These are phyloP conservation scores for Mortierella sp. DNA, from an alignment of 371 early-diverging fungal genomes.

Conservation along the genomic window DNA sequence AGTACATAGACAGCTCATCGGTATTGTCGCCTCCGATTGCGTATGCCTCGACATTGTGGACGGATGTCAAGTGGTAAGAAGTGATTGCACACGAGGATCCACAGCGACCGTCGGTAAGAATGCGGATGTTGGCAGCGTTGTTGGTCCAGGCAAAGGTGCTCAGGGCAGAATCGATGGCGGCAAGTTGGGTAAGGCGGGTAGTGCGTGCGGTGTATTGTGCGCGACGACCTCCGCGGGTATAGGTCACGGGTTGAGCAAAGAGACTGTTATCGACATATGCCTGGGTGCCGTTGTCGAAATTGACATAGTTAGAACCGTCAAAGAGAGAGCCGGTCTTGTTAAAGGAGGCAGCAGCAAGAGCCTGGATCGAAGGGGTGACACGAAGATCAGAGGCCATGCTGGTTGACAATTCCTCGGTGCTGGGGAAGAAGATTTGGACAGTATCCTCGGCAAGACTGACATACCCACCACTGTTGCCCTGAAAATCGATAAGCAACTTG, in stretches of 20 bases:
- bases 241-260: background rate
- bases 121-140: constrained; percentile 27
- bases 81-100: constrained; percentile 44
- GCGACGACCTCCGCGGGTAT: constrained; percentile 11
- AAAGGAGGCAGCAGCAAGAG: constrained; percentile 7
- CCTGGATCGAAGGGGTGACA: constrained; percentile 16
- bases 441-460: constrained; percentile 21
- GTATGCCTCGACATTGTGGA: constrained; percentile 23
- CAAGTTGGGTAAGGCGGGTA: background rate
- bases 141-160: constrained; percentile 32
- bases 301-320: background rate
- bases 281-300: background rate
- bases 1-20: constrained; percentile 25
- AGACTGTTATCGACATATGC: constrained; percentile 17
- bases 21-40: constrained; percentile 24
- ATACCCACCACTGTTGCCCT: constrained; percentile 38
- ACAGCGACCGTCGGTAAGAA: constrained; percentile 45
- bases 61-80: background rate
- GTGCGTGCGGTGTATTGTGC: constrained; percentile 13
- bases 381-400: constrained; percentile 22
- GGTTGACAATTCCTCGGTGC: background rate
- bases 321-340: background rate
- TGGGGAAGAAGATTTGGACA: constrained; percentile 30
- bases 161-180: background rate
- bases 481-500: constrained; percentile 40